phyloP scores from a whole-genome alignment of 164 flowering plant species.

The Stephania yunnanensis region DNA sequence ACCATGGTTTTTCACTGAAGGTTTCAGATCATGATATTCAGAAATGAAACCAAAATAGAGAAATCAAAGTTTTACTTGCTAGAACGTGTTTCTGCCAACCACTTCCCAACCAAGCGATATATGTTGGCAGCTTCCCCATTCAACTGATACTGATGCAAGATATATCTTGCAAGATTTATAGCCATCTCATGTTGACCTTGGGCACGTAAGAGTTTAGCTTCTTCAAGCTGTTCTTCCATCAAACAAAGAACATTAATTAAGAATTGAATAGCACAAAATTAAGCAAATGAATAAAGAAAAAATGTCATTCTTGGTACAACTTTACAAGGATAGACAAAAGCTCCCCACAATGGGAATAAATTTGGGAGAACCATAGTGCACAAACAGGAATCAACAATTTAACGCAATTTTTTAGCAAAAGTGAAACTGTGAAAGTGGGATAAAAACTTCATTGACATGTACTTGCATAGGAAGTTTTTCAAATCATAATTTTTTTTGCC shows the following conservation, averaged over 20 bases:
- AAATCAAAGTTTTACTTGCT: slow-evolving; percentile 58
- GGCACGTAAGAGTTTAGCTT: slow-evolving; percentile 87
- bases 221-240: slow-evolving; percentile 64
- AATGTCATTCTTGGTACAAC: neutral
- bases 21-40: neutral
- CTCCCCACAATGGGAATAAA: too few species aligned
- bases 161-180: slow-evolving; percentile 76
- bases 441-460: too few species aligned
- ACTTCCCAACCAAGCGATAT: slow-evolving; percentile 88
- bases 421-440: too few species aligned
- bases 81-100: slow-evolving; percentile 96
- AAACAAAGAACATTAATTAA: neutral
- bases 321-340: too few species aligned
- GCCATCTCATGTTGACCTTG: slow-evolving; percentile 97
- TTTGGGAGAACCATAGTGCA: too few species aligned
- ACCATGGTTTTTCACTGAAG: too few species aligned
- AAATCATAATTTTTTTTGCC: too few species aligned
- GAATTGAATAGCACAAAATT: neutral
- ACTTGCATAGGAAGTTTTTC: too few species aligned
- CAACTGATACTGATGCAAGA: slow-evolving; percentile 45
- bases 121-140: slow-evolving; percentile 66
- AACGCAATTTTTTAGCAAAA: too few species aligned
- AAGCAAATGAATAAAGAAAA: slow-evolving; percentile 4
- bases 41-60: neutral
- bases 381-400: too few species aligned